Conservation (phyloP, 2,329 filamentous ascomycete species). For the Talaromyces sp. region DNA sequence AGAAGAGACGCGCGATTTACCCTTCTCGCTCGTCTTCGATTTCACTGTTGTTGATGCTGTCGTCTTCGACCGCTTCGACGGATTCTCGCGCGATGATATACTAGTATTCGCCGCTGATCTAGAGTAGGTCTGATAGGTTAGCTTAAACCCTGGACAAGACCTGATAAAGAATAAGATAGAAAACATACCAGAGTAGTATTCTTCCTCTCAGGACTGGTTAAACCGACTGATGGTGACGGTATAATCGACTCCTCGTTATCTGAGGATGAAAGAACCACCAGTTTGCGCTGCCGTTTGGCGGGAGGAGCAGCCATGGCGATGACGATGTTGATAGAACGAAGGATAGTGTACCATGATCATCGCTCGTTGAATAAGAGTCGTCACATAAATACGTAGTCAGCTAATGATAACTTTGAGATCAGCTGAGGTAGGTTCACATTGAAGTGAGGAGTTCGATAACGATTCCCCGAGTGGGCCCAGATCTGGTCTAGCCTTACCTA, state of each 20-base stretch:
- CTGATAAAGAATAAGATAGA: background rate
- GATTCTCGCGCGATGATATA: background rate
- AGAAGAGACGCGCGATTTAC: background rate
- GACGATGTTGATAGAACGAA: background rate
- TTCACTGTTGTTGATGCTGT: background rate
- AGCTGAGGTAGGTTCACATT: background rate
- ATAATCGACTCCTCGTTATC: slow-evolving; percentile 6
- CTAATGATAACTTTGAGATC: background rate
- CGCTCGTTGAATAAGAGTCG: background rate
- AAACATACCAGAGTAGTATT: background rate
- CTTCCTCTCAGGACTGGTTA: background rate
- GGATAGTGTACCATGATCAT: background rate
- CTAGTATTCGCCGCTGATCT: background rate
- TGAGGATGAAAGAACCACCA: slow-evolving; percentile 26
- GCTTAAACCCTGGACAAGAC: background rate
- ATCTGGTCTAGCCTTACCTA: background rate
- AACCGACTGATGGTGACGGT: background rate
- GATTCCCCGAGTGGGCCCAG: background rate
- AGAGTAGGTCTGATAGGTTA: slow-evolving; percentile 4
- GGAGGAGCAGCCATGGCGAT: slow-evolving; percentile 31
- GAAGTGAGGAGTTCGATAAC: background rate
- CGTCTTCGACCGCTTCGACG: background rate
- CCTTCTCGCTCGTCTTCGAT: background rate
- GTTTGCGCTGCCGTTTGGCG: slow-evolving; percentile 34
- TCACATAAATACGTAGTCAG: background rate